Evolutionary conservation across 768 basidiomycete genomes (phyloP), one percentile per base, ranked within the genome.

Genomic region (Psilocybe tampanensis): DNA sequence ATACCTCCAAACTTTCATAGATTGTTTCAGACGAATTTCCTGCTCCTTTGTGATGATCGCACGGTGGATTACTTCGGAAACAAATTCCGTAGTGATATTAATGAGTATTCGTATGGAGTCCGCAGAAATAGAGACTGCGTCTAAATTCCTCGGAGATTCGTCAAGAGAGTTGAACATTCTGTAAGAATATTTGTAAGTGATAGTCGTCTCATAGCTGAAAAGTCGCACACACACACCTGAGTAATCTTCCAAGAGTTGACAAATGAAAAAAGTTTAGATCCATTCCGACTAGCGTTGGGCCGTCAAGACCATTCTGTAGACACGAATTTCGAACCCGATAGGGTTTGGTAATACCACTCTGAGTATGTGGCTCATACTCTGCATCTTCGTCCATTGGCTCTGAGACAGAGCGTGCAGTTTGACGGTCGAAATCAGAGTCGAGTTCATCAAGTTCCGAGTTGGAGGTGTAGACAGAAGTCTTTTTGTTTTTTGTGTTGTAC

Each of bases 1-100:
- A 12, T 74, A 73, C 45, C 78, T 74, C 86, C 89, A 91, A 7
- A 77, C 85, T 62, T 81, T 87, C 45, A 81, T 81, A 18, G 80
- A 78, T 39, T 74, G 72, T 70, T 89, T 90, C 64, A 86, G 65
- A 29, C 72, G 69, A 52, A 74, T 68, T 61, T 89, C 88, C 55
- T 86, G 81, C 62, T 88, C 86, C 41, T 82, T 81, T 34, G 78
- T 72, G 7, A 81, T 72, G 42, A 89, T 78, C 19, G 80, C 74
- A 32, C 75, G 77, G 53, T 82, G 79, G 2, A 87, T 70, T 0
- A 84, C 52, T 34, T 80, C 76, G 8, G 78, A 76, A 15, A 80
- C 73, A 61, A 89, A 91, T 29, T 77, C 73, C 8, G 77, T 72
- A 19, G 84, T 63, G 26, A 80, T 74, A 9, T 66, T 72, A 18